Conservation (phyloP, 257 asterid species). For the Solanum clarkiae region DNA sequence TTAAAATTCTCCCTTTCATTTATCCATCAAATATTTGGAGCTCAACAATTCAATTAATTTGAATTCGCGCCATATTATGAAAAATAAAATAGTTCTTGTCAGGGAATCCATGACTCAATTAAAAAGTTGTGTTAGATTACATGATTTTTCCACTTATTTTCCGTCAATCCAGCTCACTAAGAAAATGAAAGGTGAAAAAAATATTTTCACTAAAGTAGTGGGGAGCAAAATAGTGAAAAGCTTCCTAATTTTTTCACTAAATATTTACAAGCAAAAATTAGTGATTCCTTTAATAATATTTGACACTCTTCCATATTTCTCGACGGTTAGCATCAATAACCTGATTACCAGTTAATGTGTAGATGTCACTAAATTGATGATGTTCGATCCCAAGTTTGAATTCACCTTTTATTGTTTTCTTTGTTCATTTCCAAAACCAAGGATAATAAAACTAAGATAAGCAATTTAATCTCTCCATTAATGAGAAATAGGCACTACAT, state of each 20-base stretch:
- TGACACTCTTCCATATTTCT: not conserved
- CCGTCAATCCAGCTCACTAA: too few species aligned
- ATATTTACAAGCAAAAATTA: too few species aligned
- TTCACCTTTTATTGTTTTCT: not conserved
- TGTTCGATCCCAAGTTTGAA: not conserved
- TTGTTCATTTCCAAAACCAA: not conserved
- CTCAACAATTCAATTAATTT: not conserved
- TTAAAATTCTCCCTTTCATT: too few species aligned
- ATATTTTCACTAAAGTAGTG: too few species aligned
- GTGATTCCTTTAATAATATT: too few species aligned
- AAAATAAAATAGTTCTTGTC: not conserved
- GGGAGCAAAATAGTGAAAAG: too few species aligned
- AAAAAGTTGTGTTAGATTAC: too few species aligned
- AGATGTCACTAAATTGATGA: not conserved
- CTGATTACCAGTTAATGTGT: not conserved
- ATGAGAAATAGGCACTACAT: not conserved
- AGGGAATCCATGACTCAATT: not conserved
- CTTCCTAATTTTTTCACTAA: too few species aligned
- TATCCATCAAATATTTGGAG: not conserved
- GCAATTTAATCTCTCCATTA: not conserved
- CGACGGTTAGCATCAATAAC: not conserved
- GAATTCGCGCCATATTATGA: not conserved
- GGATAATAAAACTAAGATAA: not conserved
- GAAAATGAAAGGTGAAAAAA: too few species aligned
- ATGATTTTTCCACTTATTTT: too few species aligned